Percentiles rank a stretch among this genome's conserved stretches.
Evolutionary conservation across 495 filamentous ascomycete genomes (phyloP).

Genomic region (Trichoderma asperelloides): DNA sequence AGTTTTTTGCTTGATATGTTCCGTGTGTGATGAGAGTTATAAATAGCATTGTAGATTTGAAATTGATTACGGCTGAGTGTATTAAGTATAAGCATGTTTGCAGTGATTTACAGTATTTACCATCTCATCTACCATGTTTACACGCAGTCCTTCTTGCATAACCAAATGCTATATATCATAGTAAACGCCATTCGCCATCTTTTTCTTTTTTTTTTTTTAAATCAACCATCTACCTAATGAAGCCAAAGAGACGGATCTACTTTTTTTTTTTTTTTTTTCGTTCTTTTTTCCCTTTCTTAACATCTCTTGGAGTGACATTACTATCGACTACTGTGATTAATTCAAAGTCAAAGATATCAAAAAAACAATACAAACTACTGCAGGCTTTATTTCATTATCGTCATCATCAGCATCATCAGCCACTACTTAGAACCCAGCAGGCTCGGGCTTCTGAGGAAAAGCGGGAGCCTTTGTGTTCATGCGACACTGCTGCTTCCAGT

Average conservation of each 20-base stretch:
- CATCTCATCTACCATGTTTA: background rate
- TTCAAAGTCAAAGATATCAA: too few relatives aligned
- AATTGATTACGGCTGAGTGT: too few relatives aligned
- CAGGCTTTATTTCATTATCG: background rate
- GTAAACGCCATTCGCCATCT: background rate
- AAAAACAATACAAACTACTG: background rate
- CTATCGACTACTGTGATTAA: too few relatives aligned
- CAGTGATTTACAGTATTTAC: too few relatives aligned
- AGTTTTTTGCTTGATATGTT: background rate
- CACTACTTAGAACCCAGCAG: slow-evolving; percentile 44
- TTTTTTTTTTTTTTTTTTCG: slow-evolving; percentile 1
- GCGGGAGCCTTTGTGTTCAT: slow-evolving; percentile 50
- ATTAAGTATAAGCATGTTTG: too few relatives aligned
- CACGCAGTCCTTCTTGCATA: background rate
- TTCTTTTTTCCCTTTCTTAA: background rate
- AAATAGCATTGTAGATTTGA: background rate
- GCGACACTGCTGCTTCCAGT: slow-evolving; percentile 70
- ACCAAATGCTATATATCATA: background rate
- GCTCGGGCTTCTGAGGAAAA: slow-evolving; percentile 45
- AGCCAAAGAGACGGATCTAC: background rate
- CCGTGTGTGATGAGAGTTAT: background rate
- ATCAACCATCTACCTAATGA: background rate
- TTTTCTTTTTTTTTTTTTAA: background rate
- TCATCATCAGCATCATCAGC: too few relatives aligned
- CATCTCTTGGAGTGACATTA: too few relatives aligned